These are phyloP conservation scores for Lophium mytilinum DNA, from an alignment of 495 filamentous ascomycete species.

Conservation along the genomic window DNA sequence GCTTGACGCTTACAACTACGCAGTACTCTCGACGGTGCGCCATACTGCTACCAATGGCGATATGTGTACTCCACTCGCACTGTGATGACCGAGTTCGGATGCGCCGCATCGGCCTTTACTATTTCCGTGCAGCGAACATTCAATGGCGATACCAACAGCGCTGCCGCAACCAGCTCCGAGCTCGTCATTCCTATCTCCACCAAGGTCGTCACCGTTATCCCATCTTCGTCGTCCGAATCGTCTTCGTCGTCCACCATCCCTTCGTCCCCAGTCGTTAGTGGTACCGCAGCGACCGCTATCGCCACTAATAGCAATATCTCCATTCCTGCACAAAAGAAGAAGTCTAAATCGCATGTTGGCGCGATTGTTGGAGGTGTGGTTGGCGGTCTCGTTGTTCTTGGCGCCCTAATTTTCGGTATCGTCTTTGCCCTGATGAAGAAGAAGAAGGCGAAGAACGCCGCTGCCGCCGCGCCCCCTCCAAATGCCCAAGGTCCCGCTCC, in stretches of 20 bases:
- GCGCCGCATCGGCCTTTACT: constrained; percentile 10
- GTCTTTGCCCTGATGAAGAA: constrained; percentile 18
- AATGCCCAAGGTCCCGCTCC: constrained; percentile 7
- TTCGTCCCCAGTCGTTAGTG: background rate
- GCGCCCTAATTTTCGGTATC: constrained; percentile 8
- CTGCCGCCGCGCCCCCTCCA: background rate
- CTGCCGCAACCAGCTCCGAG: background rate
- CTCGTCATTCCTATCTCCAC: background rate
- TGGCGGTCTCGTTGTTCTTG: constrained; percentile 16
- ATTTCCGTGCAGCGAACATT: constrained; percentile 12
- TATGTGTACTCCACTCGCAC: constrained; percentile 12
- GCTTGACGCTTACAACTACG: background rate
- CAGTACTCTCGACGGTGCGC: constrained; percentile 4
- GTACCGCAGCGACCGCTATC: background rate
- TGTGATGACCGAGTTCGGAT: constrained; percentile 21
- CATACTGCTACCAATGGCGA: constrained; percentile 21
- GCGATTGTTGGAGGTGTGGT: constrained; percentile 22
- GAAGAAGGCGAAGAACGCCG: constrained; percentile 2
- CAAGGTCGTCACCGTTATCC: background rate
- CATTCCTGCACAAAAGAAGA: background rate
- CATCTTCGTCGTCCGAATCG: background rate
- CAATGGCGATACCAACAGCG: background rate
- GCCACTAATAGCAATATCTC: background rate
- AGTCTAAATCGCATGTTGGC: constrained; percentile 9
- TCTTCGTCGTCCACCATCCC: background rate